Base-by-base conservation (phyloP, 1,139 yeast genomes). In the Taphrina deformans region DNA sequence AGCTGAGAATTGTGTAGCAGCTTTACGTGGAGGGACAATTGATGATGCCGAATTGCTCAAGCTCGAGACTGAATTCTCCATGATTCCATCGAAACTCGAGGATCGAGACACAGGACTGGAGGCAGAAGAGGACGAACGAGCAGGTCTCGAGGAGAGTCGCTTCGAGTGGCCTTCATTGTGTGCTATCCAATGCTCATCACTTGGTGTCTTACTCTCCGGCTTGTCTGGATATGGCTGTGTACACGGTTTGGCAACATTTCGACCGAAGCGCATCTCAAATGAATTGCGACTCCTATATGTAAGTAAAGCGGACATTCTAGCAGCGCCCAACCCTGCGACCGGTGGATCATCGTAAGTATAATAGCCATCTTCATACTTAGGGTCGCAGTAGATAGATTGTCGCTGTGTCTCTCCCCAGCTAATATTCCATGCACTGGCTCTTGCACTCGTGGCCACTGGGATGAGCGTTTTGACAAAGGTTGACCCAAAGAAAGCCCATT, bases 391-490 rank as follows among this genome's bases (percentile, higher is more conserved):
- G 35, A 93, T 90, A 70, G 96, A 86, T 75, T 93, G 99, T 72
- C 99, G 83, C 76, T 93, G 99, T 6, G 99, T 96, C 74, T 93
- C 99, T 67, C 96, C 93, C 99, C 99, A 93, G 2, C 97, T 89
- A 65, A 93, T 93, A 71, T 98, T 93, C 99, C 99, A 93, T 0
- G 99, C 99, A 6, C 96, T 88, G 53, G 93, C 96, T 72, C 96
- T 81, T 0, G 98, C 97, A 50, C 96, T 85, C 0, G 99, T 92
- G 1, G 99, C 99, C 66, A 93, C 78, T 0, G 97, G 96, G 24
- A 93, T 86, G 27, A 89, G 80, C 41, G 84, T 79, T 67, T 82
- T 82, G 21, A 93, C 96, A 72, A 85, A 93, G 2, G 80, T 82
- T 1, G 81, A 77, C n/a, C 89, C 88, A 70, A 83, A 88, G 73